A percentile compares a stretch with the other conserved stretches of the same genome.
Evolutionary conservation across 768 basidiomycete species (phyloP).

Genomic region (Podaxis sp.): DNA sequence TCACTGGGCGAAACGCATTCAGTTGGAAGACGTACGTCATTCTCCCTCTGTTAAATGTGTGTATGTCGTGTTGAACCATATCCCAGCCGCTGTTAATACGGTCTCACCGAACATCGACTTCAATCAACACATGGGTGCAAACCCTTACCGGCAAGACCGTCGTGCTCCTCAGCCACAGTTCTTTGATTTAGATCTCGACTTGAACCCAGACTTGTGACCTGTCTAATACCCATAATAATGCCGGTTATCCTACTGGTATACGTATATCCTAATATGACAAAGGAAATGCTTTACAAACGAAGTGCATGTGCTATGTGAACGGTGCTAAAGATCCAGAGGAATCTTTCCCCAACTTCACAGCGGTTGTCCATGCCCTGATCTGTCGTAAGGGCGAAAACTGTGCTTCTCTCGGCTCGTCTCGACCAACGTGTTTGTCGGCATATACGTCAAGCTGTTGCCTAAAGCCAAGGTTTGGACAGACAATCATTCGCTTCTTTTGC

Average conservation of each 20-base stretch:
- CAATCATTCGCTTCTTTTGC: conserved; percentile 55
- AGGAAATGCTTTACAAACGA: not conserved
- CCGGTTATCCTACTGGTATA: conserved; percentile 3
- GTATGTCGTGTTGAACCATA: conserved; percentile 12
- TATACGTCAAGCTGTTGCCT: conserved; percentile 52
- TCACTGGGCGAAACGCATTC: conserved; percentile 79
- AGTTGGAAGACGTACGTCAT: conserved; percentile 67
- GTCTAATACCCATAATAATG: not conserved
- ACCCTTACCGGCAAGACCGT: conserved; percentile 73
- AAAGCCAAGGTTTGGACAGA: conserved; percentile 70
- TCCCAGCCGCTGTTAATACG: conserved; percentile 49
- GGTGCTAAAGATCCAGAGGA: not conserved
- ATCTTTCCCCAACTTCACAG: not conserved
- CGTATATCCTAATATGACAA: not conserved
- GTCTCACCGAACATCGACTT: conserved; percentile 54
- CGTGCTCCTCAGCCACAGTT: conserved; percentile 58
- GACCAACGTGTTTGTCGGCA: conserved; percentile 26
- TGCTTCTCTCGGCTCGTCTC: conserved; percentile 3
- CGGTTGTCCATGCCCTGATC: conserved; percentile 7
- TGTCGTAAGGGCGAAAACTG: conserved; percentile 10
- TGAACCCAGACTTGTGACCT: conserved; percentile 73
- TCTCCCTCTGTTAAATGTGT: conserved; percentile 3
- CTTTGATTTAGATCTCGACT: conserved; percentile 81
- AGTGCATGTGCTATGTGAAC: not conserved
- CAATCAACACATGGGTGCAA: conserved; percentile 52